Conservation (phyloP, 2,329 filamentous ascomycete species). For the Fusarium avenaceum region DNA sequence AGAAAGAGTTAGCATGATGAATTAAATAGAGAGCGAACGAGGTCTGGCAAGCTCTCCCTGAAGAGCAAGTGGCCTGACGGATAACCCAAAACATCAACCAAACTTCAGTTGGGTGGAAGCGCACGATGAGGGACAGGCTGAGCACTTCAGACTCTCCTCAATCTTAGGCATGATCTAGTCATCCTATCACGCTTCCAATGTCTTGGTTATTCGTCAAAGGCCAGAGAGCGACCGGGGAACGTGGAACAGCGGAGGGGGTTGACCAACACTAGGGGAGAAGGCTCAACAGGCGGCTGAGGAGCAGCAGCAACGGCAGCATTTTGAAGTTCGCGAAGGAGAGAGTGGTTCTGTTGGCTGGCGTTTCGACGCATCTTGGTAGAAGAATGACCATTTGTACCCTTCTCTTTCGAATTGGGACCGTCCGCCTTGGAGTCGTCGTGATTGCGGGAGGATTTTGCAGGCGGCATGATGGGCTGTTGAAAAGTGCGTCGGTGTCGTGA, state of each 20-base stretch:
- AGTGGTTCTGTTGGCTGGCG: slow-evolving; percentile 65
- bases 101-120: background rate
- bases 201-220: background rate
- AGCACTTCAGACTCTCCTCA: background rate
- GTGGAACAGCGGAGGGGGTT: slow-evolving; percentile 26
- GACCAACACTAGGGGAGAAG: slow-evolving; percentile 54
- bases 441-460: slow-evolving; percentile 61
- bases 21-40: background rate
- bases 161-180: background rate
- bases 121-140: background rate
- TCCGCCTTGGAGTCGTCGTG: slow-evolving; percentile 64
- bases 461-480: slow-evolving; percentile 56
- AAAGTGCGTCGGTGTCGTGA: slow-evolving; percentile 4
- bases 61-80: background rate
- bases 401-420: slow-evolving; percentile 59
- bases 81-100: background rate
- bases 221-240: slow-evolving; percentile 7
- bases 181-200: background rate
- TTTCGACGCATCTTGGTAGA: slow-evolving; percentile 69
- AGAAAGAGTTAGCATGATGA: slow-evolving; percentile 25
- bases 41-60: background rate
- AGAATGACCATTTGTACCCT: slow-evolving; percentile 58
- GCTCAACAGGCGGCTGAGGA: slow-evolving; percentile 49
- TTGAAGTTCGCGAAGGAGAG: slow-evolving; percentile 60
- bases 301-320: slow-evolving; percentile 56